Evolutionary conservation across 257 asterid genomes (phyloP), one percentile per base, ranked within the genome.

Genomic region (Ligustrum vulgare): DNA sequence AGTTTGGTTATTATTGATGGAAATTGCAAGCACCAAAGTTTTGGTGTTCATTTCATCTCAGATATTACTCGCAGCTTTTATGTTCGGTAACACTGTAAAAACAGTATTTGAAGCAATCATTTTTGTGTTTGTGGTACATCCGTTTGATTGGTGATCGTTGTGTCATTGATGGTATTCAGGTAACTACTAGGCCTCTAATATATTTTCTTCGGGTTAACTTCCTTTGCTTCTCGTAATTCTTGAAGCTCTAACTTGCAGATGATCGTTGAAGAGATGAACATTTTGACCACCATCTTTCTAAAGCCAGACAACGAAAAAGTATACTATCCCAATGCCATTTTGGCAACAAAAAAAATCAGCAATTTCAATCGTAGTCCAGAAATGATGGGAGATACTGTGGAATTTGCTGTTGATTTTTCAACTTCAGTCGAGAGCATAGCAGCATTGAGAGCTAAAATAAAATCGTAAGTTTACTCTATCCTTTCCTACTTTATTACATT

Each of bases 211-310:
- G 3, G 18, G 1, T 18, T 58, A 23, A 13, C 32, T 34, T 58
- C 31, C 43, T 32, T 33, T 33, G 0, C 6, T 63, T n/a, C 4
- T 28, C n/a, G 13, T 41, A 64, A 45, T 66, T 75, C 67, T 51
- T 45, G 10, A 45, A 54, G 63, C 8, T 20, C 20, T 11, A 8
- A 13, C 39, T 1, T 69, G 85, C 91, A 91, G 93, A 82, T 91
- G 97, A 34, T 79, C 7, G 97, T 89, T 4, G 97, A 91, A 8
- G 94, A 89, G 87, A 86, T 91, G 95, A 91, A 89, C 60, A 85
- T 91, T 39, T 69, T 91, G 83, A 86, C 95, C 8, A 91, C 97
- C 1, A 79, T 85, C 28, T 91, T 91, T 82, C 83, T 91, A 79
- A 91, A 82, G 68, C 32, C 78, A 36, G 84, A 91, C 86, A 91